Evolutionary conservation across 208 protist species (phyloP).

Genomic region (Phytomonas sp.): DNA sequence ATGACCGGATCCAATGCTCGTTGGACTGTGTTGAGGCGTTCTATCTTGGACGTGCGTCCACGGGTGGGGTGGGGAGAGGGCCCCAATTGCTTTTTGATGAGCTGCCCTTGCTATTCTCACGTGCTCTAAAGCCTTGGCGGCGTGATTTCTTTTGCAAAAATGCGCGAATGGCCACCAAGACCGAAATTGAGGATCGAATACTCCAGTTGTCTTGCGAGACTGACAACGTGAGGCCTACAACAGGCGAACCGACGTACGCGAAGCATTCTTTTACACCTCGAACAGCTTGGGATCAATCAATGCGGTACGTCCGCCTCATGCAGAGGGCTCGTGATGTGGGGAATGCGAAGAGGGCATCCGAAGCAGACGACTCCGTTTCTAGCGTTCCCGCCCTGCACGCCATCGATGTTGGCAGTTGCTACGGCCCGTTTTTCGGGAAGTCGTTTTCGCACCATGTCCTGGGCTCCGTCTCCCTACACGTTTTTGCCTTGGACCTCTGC

Average conservation of each 20-base stretch:
- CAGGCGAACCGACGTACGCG: neutral
- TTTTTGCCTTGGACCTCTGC: conserved; percentile 54
- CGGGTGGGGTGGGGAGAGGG: neutral
- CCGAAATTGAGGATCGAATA: conserved; percentile 42
- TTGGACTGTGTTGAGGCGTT: conserved; percentile 27
- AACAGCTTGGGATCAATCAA: conserved; percentile 13
- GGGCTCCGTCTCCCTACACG: conserved; percentile 33
- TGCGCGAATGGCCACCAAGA: conserved; percentile 35
- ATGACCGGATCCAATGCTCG: conserved; percentile 23
- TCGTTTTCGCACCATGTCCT: conserved; percentile 18
- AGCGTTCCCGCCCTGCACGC: conserved; percentile 27
- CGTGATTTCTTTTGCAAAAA: conserved; percentile 36
- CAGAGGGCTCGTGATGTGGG: neutral
- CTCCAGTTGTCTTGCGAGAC: neutral
- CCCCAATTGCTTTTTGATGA: conserved; percentile 11
- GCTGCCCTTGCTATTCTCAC: conserved; percentile 36
- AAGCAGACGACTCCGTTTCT: neutral
- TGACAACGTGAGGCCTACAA: neutral
- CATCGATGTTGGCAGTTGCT: conserved; percentile 81
- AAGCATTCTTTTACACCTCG: neutral
- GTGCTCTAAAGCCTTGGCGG: conserved; percentile 41
- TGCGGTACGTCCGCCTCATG: conserved; percentile 4
- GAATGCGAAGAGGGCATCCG: neutral
- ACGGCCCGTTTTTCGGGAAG: conserved; percentile 57
- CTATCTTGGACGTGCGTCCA: conserved; percentile 20